Evolutionary conservation across 805 yeast species (phyloP), one percentile per base, ranked within the genome.

Genomic region (Sugiyamaella mastotermitis): DNA sequence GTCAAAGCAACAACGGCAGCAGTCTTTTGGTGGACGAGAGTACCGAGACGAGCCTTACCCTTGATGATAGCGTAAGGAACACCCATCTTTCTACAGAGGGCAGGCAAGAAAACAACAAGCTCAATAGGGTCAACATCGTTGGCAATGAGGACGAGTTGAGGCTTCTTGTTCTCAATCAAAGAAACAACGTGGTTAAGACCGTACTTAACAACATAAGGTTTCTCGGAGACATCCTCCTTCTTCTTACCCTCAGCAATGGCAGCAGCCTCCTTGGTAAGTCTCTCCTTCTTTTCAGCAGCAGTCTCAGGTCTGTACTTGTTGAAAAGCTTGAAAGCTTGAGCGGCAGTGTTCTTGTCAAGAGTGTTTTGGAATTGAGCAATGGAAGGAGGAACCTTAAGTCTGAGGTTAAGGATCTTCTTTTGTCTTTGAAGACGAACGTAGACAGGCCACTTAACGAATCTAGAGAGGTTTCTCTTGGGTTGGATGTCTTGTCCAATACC

Each of bases 221-320:
- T 90, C 68, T 87, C 82, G 58, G 96, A 86, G 58, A 82, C 96
- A 59, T 88, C 97, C 74, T 84, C 87, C 70, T 84, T 88, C 72
- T 85, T 77, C 80, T 88, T 87, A 70, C 97, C 97, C 66, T 86
- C 96, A 51, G 96, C 96, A 64, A 88, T 79, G 58, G 96, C 97
- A 62, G 96, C 95, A 55, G 98, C 96, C 77, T 92, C 97, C 76
- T 84, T 85, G 72, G 92, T 82, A 64, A 90, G 81, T 78, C 98
- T 87, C 77, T 86, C 96, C 81, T 87, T 87, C 95, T 90, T 90
- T 78, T 92, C 96, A 65, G 87, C 82, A 63, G 80, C 63, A 53
- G 96, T 84, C 79, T 90, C 98, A 65, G 98, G 97, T 76, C 95
- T 82, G 86, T 90, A 90, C 78, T 92, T 90, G 94, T 87, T 87